Evolutionary conservation across 129 eudicot genomes (phyloP), one percentile per base, ranked within the genome.

Genomic region (Helianthus annuus): DNA sequence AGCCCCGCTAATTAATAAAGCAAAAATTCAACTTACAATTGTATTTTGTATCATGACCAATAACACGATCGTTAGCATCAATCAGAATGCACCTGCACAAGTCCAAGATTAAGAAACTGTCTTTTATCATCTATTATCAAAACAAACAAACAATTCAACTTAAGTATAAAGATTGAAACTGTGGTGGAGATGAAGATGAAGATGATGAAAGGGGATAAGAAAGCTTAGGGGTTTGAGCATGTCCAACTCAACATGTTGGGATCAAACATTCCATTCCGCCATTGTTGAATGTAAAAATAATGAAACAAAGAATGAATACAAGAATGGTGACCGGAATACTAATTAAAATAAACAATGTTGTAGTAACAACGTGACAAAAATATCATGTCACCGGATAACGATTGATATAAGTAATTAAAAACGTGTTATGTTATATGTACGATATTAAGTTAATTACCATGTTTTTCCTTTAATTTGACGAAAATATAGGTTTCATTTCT

Each of bases 11-110:
- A 5, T 5, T 14, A 10, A 52, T 34, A 54, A 57, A 13, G 36
- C 7, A 22, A 24, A 69, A 46, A 0, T 29, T 1, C 3, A 22
- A 79, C 97, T 91, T 83, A 91, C 97, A 91, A 48, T 91, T 91
- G 62, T 91, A 91, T 52, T 91, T 91, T 75, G 80, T 54, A 42
- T 91, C 97, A 80, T 91, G 97, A 48, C 97, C 97, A 52, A 86
- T 81, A 48, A 91, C 97, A 5, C 19, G 72, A 66, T 91, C 97
- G 48, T 83, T 88, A 81, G 83, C 97, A 78, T 91, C 97, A 77
- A 91, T 92, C 85, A 91, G 62, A 60, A 91, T 91, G 78, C 97
- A 91, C 66, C 97, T 91, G 87, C 84, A 76, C 51, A 71, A 75
- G 14, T 55, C 56, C n/a, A 55, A 73, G 22, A 24, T 32, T 7